These are phyloP conservation scores for Cladosporium sp. DNA, from an alignment of 2,329 filamentous ascomycete species.

Conservation along the genomic window DNA sequence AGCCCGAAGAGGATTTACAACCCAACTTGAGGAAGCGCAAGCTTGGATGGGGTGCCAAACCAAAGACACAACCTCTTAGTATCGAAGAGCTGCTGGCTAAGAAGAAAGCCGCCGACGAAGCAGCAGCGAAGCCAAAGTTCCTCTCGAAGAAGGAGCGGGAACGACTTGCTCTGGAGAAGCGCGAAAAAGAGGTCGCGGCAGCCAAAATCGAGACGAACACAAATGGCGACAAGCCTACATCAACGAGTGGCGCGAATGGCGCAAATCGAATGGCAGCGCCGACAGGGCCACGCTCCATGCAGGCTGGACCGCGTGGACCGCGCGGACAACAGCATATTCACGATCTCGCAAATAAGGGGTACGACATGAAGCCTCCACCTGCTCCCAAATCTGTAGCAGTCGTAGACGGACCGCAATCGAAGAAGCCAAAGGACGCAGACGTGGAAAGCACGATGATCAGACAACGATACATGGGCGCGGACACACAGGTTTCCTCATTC, in stretches of 20 bases:
- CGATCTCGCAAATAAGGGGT: conserved; percentile 39
- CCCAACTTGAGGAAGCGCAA: conserved; percentile 41
- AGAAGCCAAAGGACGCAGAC: conserved; percentile 50
- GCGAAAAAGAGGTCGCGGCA: conserved; percentile 55
- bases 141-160: conserved; percentile 80
- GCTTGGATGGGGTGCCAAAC: conserved; percentile 50
- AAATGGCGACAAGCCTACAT: conserved; percentile 5
- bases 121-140: conserved; percentile 82
- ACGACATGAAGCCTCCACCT: conserved; percentile 51
- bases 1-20: conserved; percentile 1
- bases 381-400: conserved; percentile 40
- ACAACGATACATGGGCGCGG: conserved; percentile 85
- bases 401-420: conserved; percentile 24
- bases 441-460: conserved; percentile 71
- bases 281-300: conserved; percentile 68
- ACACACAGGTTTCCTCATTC: conserved; percentile 81
- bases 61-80: conserved; percentile 58
- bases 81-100: conserved; percentile 81
- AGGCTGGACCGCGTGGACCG: conserved; percentile 50
- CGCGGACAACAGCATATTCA: conserved; percentile 27
- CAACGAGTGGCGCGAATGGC: conserved; percentile 4
- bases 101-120: conserved; percentile 81
- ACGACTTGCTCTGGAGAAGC: conserved; percentile 71
- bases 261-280: conserved; percentile 47
- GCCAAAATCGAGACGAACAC: neutral